These are phyloP conservation scores for Phytophthora uliginosa DNA, from an alignment of 352 stramenopile species.

Conservation along the genomic window DNA sequence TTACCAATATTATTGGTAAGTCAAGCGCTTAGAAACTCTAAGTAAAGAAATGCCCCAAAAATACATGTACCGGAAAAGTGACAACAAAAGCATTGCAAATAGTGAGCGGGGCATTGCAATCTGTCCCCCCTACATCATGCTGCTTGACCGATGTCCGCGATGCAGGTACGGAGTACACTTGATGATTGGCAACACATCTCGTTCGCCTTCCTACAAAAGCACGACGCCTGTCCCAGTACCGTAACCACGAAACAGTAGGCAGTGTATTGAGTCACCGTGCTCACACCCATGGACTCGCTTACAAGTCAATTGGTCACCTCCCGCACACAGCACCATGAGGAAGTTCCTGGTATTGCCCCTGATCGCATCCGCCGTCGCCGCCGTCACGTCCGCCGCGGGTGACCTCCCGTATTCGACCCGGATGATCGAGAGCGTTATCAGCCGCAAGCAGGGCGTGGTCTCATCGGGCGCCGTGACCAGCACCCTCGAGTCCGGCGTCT, in stretches of 20 bases:
- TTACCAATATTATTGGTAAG: no score
- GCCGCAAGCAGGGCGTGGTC: constrained; percentile 39
- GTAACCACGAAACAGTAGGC: constrained; percentile 7
- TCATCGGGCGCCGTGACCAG: constrained; percentile 38
- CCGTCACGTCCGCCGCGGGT: constrained; percentile 7
- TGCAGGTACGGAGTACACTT: constrained; percentile 2
- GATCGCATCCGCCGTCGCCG: constrained; percentile 14
- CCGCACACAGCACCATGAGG: constrained; percentile 14
- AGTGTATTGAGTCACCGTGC: constrained; percentile 4
- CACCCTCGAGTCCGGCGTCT: constrained; percentile 34
- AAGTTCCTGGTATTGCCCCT: constrained; percentile 20
- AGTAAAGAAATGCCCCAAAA: no score
- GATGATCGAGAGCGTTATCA: constrained; percentile 44
- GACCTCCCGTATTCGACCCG: constrained; percentile 35
- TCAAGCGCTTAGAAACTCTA: no score
- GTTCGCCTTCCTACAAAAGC: constrained; percentile 24
- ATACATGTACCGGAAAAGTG: no score
- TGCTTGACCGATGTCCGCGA: no score
- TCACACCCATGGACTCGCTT: not conserved
- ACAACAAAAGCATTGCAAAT: no score
- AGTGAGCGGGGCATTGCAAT: no score
- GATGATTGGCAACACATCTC: constrained; percentile 34
- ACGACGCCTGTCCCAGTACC: constrained; percentile 10
- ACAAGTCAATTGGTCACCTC: not conserved
- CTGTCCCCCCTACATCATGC: no score